Evolutionary conservation across 2,329 filamentous ascomycete species (phyloP).

Genomic region (Nigrograna mackinnonii): DNA sequence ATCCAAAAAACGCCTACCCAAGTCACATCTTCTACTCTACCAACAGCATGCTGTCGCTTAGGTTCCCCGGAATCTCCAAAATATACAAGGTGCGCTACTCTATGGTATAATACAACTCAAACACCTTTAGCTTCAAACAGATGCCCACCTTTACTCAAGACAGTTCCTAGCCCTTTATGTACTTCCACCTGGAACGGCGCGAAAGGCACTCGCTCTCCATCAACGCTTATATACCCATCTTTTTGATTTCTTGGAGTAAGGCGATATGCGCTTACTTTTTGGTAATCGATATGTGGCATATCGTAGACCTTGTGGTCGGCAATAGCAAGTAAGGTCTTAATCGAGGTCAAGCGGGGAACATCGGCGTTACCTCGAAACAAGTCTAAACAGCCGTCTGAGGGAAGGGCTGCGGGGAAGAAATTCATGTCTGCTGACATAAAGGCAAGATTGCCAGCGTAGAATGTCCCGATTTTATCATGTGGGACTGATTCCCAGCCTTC

Average conservation of each 20-base stretch:
- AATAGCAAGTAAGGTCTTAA: slow-evolving; percentile 72
- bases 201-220: slow-evolving; percentile 87
- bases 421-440: slow-evolving; percentile 86
- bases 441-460: slow-evolving; percentile 94
- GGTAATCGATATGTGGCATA: slow-evolving; percentile 74
- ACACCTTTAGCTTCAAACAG: slow-evolving; percentile 66
- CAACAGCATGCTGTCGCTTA: too few species aligned
- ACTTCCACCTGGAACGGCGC: slow-evolving; percentile 90
- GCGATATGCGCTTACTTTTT: slow-evolving; percentile 85
- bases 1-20: too few species aligned
- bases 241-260: slow-evolving; percentile 69
- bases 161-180: slow-evolving; percentile 78
- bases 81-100: too few species aligned
- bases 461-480: slow-evolving; percentile 81
- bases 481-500: slow-evolving; percentile 75
- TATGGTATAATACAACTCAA: too few species aligned
- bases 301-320: slow-evolving; percentile 80
- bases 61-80: too few species aligned
- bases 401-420: slow-evolving; percentile 83
- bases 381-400: slow-evolving; percentile 85
- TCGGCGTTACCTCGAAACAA: slow-evolving; percentile 80
- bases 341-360: slow-evolving; percentile 66
- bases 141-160: slow-evolving; percentile 75
- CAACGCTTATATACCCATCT: slow-evolving; percentile 87
- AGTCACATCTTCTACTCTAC: too few species aligned